Conservation (phyloP, 164 flowering plant genomes). For the Nelumbo lutea region DNA sequence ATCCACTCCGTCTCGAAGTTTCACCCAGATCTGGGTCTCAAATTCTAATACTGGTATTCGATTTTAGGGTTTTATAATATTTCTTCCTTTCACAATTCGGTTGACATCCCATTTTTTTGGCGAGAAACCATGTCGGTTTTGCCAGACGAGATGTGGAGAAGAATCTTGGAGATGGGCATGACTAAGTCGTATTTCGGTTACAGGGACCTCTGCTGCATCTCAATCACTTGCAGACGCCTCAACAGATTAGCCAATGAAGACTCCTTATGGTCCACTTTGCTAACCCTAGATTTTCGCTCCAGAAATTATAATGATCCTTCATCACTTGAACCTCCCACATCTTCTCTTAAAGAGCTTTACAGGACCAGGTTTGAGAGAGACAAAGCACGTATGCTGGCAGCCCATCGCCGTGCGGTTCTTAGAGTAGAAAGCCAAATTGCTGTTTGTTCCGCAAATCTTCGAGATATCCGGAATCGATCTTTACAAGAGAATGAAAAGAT, state of each 20-base stretch:
- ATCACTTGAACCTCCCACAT: neutral
- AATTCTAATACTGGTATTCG: no score
- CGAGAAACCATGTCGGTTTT: conserved; percentile 14
- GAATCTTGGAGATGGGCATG: conserved; percentile 46
- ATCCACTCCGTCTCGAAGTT: no score
- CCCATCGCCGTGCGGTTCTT: conserved; percentile 51
- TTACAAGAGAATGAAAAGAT: conserved; percentile 38
- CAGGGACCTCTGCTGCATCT: conserved; percentile 55
- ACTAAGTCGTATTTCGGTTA: conserved; percentile 18
- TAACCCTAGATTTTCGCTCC: conserved; percentile 43
- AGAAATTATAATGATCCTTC: neutral
- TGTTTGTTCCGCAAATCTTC: conserved; percentile 32
- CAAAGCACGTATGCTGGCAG: conserved; percentile 41
- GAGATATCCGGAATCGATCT: conserved; percentile 23
- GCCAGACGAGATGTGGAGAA: conserved; percentile 68
- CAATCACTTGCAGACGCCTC: conserved; percentile 50
- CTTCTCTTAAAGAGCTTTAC: conserved; percentile 29
- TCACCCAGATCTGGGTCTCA: no score
- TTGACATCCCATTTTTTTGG: neutral
- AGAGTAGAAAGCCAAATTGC: conserved; percentile 54
- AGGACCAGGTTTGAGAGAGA: conserved; percentile 58
- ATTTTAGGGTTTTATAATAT: no score
- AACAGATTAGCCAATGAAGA: conserved; percentile 41
- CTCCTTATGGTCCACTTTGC: conserved; percentile 45
- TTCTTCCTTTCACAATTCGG: no score